Base-by-base conservation (phyloP, 169 alveolate species). In the Babesia bovis region DNA sequence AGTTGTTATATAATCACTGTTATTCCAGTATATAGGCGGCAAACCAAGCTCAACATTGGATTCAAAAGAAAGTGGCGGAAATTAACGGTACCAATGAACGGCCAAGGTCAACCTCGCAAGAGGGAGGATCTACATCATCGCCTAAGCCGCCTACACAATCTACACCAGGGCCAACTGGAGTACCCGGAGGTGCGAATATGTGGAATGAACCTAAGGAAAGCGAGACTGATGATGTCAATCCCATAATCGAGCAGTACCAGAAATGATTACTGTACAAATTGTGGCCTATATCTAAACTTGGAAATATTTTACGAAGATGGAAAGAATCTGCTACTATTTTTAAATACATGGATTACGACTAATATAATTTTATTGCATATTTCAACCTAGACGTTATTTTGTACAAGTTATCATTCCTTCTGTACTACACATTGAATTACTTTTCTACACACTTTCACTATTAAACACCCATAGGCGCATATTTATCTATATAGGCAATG, bases 131-230 rank as follows among this genome's bases (percentile, higher is more conserved):
- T 3, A 44, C 73, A 7, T 3, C 61, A 23, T 19, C 36, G 1
- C 32, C 26, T 49, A 63, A 63, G 32, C 53, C 73, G 0, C 33
- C 9, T 12, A 38, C 49, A 25, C 25, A 28, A 3, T 28, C 26
- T 12, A 7, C n/a, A 21, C 4, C 26, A 9, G 73, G 73, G 9
- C 73, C 73, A 0, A 70, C 66, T 9, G 78, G 85, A 3, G 84
- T 73, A 15, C 25, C 55, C 7, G 84, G 84, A 30, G 85, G 85
- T 32, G 74, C 85, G n/a, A 52, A 25, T 32, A n/a, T 65, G 49
- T 60, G 70, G 71, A 66, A 30, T 13, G 78, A 76, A 55, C 81
- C 85, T 3, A 76, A 47, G 50, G 85, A 76, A 36, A 38, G 55
- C 7, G 85, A 76, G 51, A 81, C 57, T 26, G 55, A 38, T 36